Evolutionary conservation across 768 basidiomycete genomes (phyloP).

Genomic region (Cubamyces sp.): DNA sequence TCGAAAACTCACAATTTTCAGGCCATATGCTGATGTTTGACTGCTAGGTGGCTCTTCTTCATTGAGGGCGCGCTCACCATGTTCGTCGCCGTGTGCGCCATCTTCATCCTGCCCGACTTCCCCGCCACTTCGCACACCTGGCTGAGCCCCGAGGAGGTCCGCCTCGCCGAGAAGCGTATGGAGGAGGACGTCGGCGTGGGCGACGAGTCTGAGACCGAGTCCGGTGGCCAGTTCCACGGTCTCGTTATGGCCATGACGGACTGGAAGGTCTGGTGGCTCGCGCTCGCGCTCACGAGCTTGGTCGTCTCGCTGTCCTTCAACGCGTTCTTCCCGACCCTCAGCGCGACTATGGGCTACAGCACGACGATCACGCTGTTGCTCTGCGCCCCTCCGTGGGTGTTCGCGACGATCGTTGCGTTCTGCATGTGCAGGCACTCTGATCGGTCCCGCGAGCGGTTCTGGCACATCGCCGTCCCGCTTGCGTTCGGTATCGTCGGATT

Average conservation of each 20-base stretch:
- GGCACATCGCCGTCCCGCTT: conserved; percentile 60
- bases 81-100: conserved; percentile 52
- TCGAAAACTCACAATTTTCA: conserved; percentile 26
- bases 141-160: conserved; percentile 60
- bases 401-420: conserved; percentile 63
- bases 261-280: conserved; percentile 86
- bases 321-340: conserved; percentile 79
- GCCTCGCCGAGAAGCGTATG: conserved; percentile 63
- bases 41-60: conserved; percentile 70
- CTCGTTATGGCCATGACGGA: conserved; percentile 66
- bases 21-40: conserved; percentile 4
- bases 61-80: conserved; percentile 67
- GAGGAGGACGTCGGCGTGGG: conserved; percentile 62
- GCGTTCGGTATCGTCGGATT: conserved; percentile 69
- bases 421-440: conserved; percentile 69
- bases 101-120: conserved; percentile 76
- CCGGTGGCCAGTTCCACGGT: conserved; percentile 45
- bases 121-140: conserved; percentile 61
- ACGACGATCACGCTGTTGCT: conserved; percentile 70
- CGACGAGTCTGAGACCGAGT: conserved; percentile 50
- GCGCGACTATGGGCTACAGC: conserved; percentile 69
- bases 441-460: conserved; percentile 67
- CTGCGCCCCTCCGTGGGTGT: conserved; percentile 78
- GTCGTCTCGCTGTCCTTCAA: conserved; percentile 74
- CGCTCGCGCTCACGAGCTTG: conserved; percentile 62